These are phyloP conservation scores for Globisporangium apiculatum DNA, from an alignment of 352 stramenopile genomes.

Conservation along the genomic window DNA sequence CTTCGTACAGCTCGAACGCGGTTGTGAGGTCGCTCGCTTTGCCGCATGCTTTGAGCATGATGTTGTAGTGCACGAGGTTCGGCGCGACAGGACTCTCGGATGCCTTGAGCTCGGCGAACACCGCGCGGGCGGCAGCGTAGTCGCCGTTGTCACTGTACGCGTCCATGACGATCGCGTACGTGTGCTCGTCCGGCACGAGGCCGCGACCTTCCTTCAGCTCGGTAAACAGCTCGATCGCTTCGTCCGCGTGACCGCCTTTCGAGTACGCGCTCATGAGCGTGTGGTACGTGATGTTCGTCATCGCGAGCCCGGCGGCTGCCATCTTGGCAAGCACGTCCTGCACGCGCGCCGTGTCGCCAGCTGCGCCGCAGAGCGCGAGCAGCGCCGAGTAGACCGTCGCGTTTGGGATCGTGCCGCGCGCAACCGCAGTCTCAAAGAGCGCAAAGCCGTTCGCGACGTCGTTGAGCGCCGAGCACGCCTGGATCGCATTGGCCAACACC, in stretches of 20 bases:
- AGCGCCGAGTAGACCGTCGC: conserved; percentile 54
- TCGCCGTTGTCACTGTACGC: conserved; percentile 47
- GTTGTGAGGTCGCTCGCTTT: conserved; percentile 61
- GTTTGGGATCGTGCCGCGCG: conserved; percentile 62
- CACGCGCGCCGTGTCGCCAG: conserved; percentile 42
- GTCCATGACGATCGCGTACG: conserved; percentile 78
- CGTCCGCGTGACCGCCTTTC: conserved; percentile 34
- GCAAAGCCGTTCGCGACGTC: conserved; percentile 49
- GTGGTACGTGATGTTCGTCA: conserved; percentile 73
- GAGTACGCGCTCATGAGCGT: conserved; percentile 66
- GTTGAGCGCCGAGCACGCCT: conserved; percentile 42
- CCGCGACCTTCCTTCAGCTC: conserved; percentile 38
- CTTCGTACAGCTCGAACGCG: conserved; percentile 79
- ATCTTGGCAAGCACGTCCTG: conserved; percentile 46
- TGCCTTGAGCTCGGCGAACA: conserved; percentile 54
- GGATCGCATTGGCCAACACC: conserved; percentile 49
- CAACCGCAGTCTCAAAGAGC: conserved; percentile 46
- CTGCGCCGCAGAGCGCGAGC: conserved; percentile 37
- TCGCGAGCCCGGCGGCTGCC: conserved; percentile 35
- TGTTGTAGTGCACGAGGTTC: conserved; percentile 77
- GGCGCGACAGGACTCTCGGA: conserved; percentile 13
- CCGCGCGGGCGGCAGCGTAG: conserved; percentile 36
- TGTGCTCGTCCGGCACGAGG: conserved; percentile 43
- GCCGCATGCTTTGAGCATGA: conserved; percentile 67
- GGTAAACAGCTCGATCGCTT: conserved; percentile 51